A percentile compares a stretch with the other conserved stretches of the same genome.
phyloP scores from a whole-genome alignment of 1,284 basidiomycete species.

The Ceratobasidium sp. region DNA sequence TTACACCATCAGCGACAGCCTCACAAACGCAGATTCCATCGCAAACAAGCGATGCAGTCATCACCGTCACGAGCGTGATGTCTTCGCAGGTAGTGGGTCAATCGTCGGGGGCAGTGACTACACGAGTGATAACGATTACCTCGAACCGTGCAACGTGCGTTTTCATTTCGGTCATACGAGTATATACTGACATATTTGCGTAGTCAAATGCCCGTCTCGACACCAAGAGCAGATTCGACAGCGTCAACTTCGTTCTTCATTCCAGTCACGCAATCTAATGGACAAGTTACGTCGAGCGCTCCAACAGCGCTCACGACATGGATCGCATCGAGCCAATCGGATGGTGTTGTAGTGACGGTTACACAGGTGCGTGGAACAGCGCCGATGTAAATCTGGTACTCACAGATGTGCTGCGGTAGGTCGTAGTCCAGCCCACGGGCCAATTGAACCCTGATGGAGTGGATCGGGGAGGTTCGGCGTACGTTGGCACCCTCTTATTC shows the following conservation, averaged over 20 bases:
- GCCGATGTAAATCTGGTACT: not conserved
- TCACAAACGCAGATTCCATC: not conserved
- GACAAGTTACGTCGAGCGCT: constrained; percentile 27
- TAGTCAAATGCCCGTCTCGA: constrained; percentile 15
- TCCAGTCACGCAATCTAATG: constrained; percentile 29
- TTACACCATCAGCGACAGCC: not conserved
- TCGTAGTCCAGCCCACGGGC: constrained; percentile 36
- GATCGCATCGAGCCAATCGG: constrained; percentile 24
- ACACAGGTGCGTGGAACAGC: constrained; percentile 16
- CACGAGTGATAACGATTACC: constrained; percentile 12
- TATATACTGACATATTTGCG: not conserved
- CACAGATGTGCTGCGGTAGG: not conserved
- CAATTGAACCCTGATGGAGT: constrained; percentile 35
- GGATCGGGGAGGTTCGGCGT: constrained; percentile 23
- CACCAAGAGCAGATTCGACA: not conserved
- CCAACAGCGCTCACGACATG: constrained; percentile 31
- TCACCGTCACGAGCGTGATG: not conserved
- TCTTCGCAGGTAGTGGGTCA: not conserved
- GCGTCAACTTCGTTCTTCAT: constrained; percentile 19
- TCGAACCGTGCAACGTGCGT: constrained; percentile 12
- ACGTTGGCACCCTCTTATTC: not conserved
- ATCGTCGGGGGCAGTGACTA: constrained; percentile 3
- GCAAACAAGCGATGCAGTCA: not conserved
- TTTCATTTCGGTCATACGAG: not conserved
- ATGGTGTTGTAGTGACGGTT: constrained; percentile 32